Evolutionary conservation across 2,329 filamentous ascomycete genomes (phyloP).

Genomic region (Penicillium sp.): DNA sequence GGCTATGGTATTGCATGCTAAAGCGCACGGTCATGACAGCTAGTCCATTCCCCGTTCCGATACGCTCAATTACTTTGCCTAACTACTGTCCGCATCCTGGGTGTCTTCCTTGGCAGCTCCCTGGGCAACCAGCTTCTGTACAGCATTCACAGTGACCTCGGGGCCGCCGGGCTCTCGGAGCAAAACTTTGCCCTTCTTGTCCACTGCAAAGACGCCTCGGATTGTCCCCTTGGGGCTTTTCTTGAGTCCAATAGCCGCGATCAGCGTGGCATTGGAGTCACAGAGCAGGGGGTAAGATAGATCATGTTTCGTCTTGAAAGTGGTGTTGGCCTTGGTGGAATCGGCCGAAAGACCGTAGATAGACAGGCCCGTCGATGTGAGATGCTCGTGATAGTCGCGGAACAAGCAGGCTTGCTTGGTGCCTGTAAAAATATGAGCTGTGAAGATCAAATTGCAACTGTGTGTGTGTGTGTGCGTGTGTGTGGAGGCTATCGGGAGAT

Average conservation of each 20-base stretch:
- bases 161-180: conserved; percentile 71
- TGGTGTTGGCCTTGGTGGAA: conserved; percentile 84
- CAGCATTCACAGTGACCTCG: conserved; percentile 69
- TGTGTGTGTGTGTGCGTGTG: background rate
- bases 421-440: conserved; percentile 51
- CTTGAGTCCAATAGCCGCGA: conserved; percentile 81
- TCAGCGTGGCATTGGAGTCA: conserved; percentile 69
- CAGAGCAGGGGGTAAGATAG: conserved; percentile 85
- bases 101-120: conserved; percentile 22
- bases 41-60: background rate
- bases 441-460: background rate
- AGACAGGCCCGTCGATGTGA: conserved; percentile 72
- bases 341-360: conserved; percentile 90
- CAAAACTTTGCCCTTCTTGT: conserved; percentile 76
- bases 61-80: conserved; percentile 3
- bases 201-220: conserved; percentile 81
- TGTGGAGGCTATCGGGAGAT: background rate
- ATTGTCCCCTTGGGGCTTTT: conserved; percentile 75
- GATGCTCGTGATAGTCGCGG: conserved; percentile 72
- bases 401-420: conserved; percentile 92
- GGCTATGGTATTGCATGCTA: background rate
- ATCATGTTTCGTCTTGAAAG: conserved; percentile 86
- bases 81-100: conserved; percentile 8
- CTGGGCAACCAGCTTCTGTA: conserved; percentile 63
- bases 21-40: background rate